Percentiles rank a stretch among this genome's conserved stretches.
Conservation (phyloP, 1,139 yeast species). For the Lodderomyces margitis region DNA sequence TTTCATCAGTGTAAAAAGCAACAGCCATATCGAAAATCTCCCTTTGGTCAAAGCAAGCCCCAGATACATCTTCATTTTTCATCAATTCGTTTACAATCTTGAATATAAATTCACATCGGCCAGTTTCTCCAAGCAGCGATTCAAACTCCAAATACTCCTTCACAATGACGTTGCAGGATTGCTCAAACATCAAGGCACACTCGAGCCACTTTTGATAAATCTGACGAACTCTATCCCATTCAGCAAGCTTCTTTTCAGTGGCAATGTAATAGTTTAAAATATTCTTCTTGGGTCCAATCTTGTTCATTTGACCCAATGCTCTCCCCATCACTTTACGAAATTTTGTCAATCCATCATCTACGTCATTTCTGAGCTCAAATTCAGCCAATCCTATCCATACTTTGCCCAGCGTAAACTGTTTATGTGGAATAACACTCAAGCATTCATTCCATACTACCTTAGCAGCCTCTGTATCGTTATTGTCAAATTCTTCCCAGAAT, state of each 20-base stretch:
- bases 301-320: slow-evolving; percentile 56
- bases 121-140: slow-evolving; percentile 63
- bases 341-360: slow-evolving; percentile 29
- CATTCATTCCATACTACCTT: slow-evolving; percentile 52
- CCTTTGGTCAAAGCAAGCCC: slow-evolving; percentile 16
- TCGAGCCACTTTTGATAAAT: slow-evolving; percentile 71
- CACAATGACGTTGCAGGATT: slow-evolving; percentile 21
- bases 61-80: slow-evolving; percentile 13
- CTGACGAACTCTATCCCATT: slow-evolving; percentile 75
- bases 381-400: slow-evolving; percentile 72
- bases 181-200: slow-evolving; percentile 43
- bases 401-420: slow-evolving; percentile 63
- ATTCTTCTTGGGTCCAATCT: slow-evolving; percentile 52
- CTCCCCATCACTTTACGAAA: slow-evolving; percentile 76
- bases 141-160: slow-evolving; percentile 68
- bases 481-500: slow-evolving; percentile 56
- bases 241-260: slow-evolving; percentile 57
- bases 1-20: slow-evolving; percentile 57
- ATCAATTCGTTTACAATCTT: slow-evolving; percentile 46
- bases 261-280: slow-evolving; percentile 63
- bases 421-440: slow-evolving; percentile 54
- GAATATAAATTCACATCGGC: slow-evolving; percentile 51
- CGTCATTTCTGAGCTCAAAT: slow-evolving; percentile 65
- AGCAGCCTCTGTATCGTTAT: slow-evolving; percentile 43
- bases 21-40: slow-evolving; percentile 50